Percentiles rank a stretch among this genome's conserved stretches.
These are phyloP conservation scores for Mucor circinelloides DNA, from an alignment of 371 early-diverging fungal genomes.

Conservation along the genomic window DNA sequence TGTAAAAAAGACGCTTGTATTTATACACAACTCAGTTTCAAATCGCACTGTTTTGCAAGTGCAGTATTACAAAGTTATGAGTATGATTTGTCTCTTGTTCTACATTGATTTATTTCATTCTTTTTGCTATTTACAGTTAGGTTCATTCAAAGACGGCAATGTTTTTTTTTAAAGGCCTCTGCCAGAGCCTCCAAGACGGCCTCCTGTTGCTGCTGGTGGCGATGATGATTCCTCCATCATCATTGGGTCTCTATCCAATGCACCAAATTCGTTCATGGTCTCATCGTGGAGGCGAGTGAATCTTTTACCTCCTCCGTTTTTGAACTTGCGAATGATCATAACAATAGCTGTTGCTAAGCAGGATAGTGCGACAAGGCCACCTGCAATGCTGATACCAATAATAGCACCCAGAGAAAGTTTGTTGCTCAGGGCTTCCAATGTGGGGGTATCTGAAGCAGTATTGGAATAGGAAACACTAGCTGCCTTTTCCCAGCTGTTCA, in stretches of 20 bases:
- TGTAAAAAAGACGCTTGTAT: background rate
- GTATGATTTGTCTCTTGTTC: background rate
- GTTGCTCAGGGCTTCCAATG: background rate
- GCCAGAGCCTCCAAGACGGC: conserved; percentile 21
- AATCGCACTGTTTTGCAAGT: background rate
- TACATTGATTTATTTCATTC: conserved; percentile 3
- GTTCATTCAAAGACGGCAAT: background rate
- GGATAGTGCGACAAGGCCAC: conserved; percentile 24
- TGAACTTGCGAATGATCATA: conserved; percentile 21
- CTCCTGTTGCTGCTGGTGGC: background rate
- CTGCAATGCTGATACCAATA: conserved; percentile 27
- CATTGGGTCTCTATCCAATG: conserved; percentile 23
- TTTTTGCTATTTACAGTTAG: conserved; percentile 4
- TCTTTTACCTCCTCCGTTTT: conserved; percentile 3
- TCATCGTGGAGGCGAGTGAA: conserved; percentile 24
- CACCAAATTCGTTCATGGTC: conserved; percentile 12
- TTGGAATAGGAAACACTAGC: conserved; percentile 11
- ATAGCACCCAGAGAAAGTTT: conserved; percentile 19
- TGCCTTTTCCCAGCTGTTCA: conserved; percentile 12
- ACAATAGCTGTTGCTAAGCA: conserved; percentile 18
- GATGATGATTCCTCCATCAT: conserved; percentile 18
- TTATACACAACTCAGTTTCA: conserved; percentile 2
- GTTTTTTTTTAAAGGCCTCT: conserved; percentile 10
- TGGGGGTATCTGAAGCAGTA: conserved; percentile 11
- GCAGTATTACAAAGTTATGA: background rate